phyloP scores from a whole-genome alignment of 2,329 filamentous ascomycete species.

The Rugonectria rugulosa region DNA sequence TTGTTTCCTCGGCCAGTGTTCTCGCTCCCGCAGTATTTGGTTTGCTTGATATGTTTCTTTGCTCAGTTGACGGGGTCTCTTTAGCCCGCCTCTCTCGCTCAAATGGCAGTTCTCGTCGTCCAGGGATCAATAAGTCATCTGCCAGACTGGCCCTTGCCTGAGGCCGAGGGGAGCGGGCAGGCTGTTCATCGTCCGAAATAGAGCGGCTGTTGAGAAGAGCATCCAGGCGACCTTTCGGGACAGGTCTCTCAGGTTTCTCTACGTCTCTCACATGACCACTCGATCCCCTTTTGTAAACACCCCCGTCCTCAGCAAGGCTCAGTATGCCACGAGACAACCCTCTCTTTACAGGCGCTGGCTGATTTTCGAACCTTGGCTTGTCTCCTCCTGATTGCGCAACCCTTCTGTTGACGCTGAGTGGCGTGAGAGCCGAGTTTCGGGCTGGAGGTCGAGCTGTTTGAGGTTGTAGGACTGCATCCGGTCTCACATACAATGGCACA shows the following conservation, averaged over 20 bases:
- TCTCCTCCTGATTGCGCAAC: conserved; percentile 30
- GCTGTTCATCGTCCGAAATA: conserved; percentile 30
- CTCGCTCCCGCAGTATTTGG: conserved; percentile 13
- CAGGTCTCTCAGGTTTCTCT: conserved; percentile 18
- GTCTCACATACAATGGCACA: conserved; percentile 29
- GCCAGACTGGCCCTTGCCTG: conserved; percentile 26
- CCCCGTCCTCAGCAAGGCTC: conserved; percentile 59
- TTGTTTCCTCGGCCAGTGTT: conserved; percentile 20
- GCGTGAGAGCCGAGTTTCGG: conserved; percentile 45
- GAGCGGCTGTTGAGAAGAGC: conserved; percentile 44
- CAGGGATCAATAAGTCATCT: conserved; percentile 44
- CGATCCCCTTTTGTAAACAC: conserved; percentile 32
- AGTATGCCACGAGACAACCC: conserved; percentile 49
- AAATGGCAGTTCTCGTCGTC: conserved; percentile 53
- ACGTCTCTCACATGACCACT: conserved; percentile 6
- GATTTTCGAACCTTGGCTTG: conserved; percentile 18
- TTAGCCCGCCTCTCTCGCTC: conserved; percentile 25
- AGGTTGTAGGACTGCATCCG: conserved; percentile 19
- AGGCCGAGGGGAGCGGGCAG: conserved; percentile 37
- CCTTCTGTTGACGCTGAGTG: conserved; percentile 47
- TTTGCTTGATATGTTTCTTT: conserved; percentile 13
- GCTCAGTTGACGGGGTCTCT: conserved; percentile 24
- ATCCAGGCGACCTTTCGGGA: conserved; percentile 42
- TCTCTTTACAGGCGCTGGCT: conserved; percentile 23
- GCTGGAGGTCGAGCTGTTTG: conserved; percentile 29